These are phyloP conservation scores for Aspergillus brunneoviolaceus DNA, from an alignment of 2,329 filamentous ascomycete genomes.

Conservation along the genomic window DNA sequence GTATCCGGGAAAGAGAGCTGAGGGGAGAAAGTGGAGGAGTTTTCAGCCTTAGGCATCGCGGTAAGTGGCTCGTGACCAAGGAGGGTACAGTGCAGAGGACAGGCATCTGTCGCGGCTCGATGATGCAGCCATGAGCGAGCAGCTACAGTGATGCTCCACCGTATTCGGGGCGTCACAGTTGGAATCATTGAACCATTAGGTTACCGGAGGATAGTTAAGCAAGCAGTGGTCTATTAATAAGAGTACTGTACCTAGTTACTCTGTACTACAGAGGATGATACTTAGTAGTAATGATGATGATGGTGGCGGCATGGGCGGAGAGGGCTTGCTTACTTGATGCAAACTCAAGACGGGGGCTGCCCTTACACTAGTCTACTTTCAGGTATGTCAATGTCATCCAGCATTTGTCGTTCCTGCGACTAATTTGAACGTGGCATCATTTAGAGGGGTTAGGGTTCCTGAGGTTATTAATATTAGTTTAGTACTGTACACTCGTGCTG, in stretches of 20 bases:
- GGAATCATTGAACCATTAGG: not conserved
- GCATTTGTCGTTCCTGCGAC: conserved; percentile 3
- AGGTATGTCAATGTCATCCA: conserved; percentile 3
- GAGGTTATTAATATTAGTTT: not conserved
- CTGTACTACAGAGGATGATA: not conserved
- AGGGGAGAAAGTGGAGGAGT: not conserved
- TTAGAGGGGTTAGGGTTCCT: not conserved
- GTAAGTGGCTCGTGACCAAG: not conserved
- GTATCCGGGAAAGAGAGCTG: not conserved
- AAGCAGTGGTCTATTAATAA: not conserved
- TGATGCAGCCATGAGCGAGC: not conserved
- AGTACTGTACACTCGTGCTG: not conserved
- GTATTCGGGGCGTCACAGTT: not conserved
- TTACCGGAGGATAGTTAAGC: not conserved
- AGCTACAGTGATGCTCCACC: not conserved
- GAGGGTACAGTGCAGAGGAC: not conserved
- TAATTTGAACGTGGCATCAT: conserved; percentile 1
- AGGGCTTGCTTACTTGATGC: not conserved
- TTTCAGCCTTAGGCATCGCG: not conserved
- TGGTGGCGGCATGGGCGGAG: not conserved
- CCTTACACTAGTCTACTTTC: conserved; percentile 6
- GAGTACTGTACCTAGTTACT: not conserved
- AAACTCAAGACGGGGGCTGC: not conserved
- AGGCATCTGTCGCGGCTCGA: not conserved
- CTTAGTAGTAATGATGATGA: not conserved